Base-by-base conservation (phyloP, 768 basidiomycete species). In the Pulveroboletus sp. region DNA sequence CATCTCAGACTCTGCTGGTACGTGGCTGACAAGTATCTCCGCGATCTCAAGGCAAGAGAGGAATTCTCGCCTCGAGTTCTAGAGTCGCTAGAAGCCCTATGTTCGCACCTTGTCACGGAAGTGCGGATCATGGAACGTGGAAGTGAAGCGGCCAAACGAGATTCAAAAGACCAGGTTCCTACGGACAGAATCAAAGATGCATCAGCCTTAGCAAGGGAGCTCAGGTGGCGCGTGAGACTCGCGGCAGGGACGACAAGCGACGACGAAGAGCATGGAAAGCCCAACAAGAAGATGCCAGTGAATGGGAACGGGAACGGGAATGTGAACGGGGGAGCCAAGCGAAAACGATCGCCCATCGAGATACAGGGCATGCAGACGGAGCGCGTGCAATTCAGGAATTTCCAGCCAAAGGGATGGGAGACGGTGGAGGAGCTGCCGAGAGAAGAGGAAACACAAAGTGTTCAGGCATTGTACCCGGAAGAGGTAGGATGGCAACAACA, bases 1-100 rank as follows among this genome's bases (percentile, higher is more conserved):
- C 42, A 19, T 46, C 23, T 33, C 52, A 94, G 90, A 67, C 75
- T 95, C 17, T 90, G 88, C 55, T 94, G 91, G 92, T 94, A 93
- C 60, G 87, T 88, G 12, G 92, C 82, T 2, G 89, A 94, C 57
- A 86, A 84, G 58, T 87, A 85, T 64, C 70, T 87, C 40, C 78
- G 84, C 34, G 86, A 90, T 53, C 68, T 95, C 29, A 85, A 81
- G 63, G 70, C 75, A 29, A 72, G 74, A 17, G 76, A 75, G 53
- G 76, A 79, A 40, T 74, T 79, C 41, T 56, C 75, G 6, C 56
- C 69, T 10, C 82, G 92, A 32, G 77, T 94, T 6, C 71, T 95
- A 42, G 73, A 79, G 12, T 90, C 89, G 9, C 70, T 97, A 13
- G 71, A 79, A 38, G 75, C 79, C 1, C 75, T 98, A 5, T 79